Evolutionary conservation across 768 basidiomycete genomes (phyloP).

Genomic region (Solioccasus polychromus): DNA sequence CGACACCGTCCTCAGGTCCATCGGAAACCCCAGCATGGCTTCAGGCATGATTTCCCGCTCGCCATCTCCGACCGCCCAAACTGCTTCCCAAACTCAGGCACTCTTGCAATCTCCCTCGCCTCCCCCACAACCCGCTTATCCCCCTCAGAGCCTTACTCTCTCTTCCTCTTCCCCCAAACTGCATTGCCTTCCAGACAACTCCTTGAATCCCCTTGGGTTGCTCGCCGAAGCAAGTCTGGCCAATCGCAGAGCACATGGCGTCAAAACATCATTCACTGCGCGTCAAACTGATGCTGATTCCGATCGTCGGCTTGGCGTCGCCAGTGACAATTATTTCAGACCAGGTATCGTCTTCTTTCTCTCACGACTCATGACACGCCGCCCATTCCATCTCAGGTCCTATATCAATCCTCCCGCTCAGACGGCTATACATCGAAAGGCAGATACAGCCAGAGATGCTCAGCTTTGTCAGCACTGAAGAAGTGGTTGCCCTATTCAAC

Average conservation of each 20-base stretch:
- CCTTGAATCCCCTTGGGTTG: conserved; percentile 88
- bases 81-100: conserved; percentile 50
- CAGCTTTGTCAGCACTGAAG: conserved; percentile 80
- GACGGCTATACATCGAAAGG: conserved; percentile 80
- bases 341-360: conserved; percentile 53
- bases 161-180: conserved; percentile 72
- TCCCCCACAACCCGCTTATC: conserved; percentile 40
- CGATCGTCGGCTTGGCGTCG: conserved; percentile 66
- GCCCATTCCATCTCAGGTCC: conserved; percentile 51
- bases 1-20: conserved; percentile 87
- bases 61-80: conserved; percentile 62
- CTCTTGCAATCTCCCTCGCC: conserved; percentile 53
- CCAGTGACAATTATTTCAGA: conserved; percentile 88
- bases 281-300: conserved; percentile 36
- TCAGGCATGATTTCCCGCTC: conserved; percentile 82
- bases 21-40: conserved; percentile 78
- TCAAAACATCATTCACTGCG: conserved; percentile 40
- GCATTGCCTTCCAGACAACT: conserved; percentile 88
- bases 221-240: conserved; percentile 87
- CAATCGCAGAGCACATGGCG: conserved; percentile 60
- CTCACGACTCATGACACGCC: neutral
- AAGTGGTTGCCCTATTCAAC: conserved; percentile 88
- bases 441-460: conserved; percentile 94
- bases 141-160: conserved; percentile 19
- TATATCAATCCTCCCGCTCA: conserved; percentile 83